Conservation (phyloP, 83 land plant genomes). For the Diphasiastrum complanatum region DNA sequence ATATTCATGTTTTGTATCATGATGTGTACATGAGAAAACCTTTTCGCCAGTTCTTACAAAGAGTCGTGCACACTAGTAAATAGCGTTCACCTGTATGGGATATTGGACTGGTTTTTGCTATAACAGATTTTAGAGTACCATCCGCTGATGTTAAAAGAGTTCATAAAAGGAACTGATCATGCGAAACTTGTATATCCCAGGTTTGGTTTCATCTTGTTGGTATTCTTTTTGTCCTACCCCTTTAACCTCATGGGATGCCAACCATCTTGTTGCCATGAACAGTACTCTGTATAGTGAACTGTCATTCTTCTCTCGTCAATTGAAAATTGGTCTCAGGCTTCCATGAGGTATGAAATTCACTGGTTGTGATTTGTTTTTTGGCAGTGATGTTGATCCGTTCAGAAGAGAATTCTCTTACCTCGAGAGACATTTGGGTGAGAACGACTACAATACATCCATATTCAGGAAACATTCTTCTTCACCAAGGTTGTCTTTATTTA, state of each 20-base stretch:
- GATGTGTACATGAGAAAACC: not conserved
- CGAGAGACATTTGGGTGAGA: constrained; percentile 20
- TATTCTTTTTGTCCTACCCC: too few relatives aligned
- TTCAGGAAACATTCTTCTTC: constrained; percentile 24
- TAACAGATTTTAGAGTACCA: constrained; percentile 27
- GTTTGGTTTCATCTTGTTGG: not conserved
- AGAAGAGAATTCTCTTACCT: constrained; percentile 22
- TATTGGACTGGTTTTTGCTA: not conserved
- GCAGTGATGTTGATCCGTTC: constrained; percentile 26
- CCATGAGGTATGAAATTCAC: not conserved
- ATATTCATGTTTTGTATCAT: not conserved
- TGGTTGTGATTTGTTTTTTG: not conserved
- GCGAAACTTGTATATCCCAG: constrained; percentile 26
- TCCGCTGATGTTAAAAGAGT: constrained; percentile 25
- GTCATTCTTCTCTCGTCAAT: not conserved
- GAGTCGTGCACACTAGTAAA: not conserved
- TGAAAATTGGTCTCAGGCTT: not conserved
- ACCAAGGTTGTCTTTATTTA: too few relatives aligned
- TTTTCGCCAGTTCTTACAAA: not conserved
- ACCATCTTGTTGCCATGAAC: too few relatives aligned
- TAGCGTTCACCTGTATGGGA: not conserved
- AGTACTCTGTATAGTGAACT: not conserved
- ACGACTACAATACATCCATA: constrained; percentile 3
- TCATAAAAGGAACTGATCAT: constrained; percentile 21
- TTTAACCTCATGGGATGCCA: too few relatives aligned